phyloP scores from a whole-genome alignment of 148 eudicot genomes.

The Rhododendron mucronatum region DNA sequence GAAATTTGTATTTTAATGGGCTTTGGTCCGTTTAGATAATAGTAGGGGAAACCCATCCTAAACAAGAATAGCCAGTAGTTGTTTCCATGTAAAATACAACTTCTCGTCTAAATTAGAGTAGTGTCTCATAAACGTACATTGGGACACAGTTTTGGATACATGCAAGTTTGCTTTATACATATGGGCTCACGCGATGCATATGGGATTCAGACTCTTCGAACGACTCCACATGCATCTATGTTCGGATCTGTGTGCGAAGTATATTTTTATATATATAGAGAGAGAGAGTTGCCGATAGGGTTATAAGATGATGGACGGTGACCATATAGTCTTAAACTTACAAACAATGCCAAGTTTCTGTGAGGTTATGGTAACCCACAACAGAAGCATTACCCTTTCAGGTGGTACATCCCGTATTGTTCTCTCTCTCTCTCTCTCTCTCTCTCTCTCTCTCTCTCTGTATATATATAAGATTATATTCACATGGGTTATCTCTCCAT shows the following conservation, averaged over 20 bases:
- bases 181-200: neutral
- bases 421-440: neutral
- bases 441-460: neutral
- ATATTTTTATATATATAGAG: neutral
- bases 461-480: too few relatives aligned
- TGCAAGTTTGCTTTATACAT: neutral
- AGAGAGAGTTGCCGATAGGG: neutral
- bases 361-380: neutral
- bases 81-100: neutral
- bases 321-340: neutral
- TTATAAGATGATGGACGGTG: neutral
- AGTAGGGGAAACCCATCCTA: too few relatives aligned
- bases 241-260: neutral
- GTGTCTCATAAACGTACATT: neutral
- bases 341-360: neutral
- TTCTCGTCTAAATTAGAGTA: neutral
- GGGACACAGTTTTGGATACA: neutral
- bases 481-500: neutral
- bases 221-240: neutral
- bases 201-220: neutral
- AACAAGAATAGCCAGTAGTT: neutral
- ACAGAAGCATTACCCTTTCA: neutral
- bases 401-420: neutral
- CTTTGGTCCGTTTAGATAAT: neutral
- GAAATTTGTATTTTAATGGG: neutral